Evolutionary conservation across 139 green algal genomes (phyloP), one percentile per base, ranked within the genome.

Genomic region (Asterochloris erici): DNA sequence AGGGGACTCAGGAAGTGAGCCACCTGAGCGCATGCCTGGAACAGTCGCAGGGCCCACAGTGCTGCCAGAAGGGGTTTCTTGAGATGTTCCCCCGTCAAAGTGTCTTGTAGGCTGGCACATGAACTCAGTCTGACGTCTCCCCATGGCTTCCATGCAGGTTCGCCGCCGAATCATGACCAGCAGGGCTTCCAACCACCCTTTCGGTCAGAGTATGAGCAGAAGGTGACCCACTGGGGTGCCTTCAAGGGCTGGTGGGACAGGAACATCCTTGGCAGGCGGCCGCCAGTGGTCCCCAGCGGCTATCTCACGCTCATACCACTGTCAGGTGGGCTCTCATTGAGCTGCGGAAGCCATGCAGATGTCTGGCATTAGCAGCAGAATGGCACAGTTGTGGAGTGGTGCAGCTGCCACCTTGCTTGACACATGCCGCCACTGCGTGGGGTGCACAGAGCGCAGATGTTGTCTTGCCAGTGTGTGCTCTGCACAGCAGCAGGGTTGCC

Each of bases 301-400:
- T 95, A 95, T 84, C 77, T 95, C 10, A 95, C 91, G 0, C 87
- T 95, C 15, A 94, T 95, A 15, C 91, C 91, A 0, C 77, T 95
- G 17, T 71, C 82, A 82, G 73, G 82, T 79, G 28, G 60, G 60
- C 66, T n/a, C 0, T 9, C 29, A 62, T 68, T 23, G 61, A 47
- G 60, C 66, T 24, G 62, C 26, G 6, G 68, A 47, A 61, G 38
- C 4, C 14, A 16, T 28, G 14, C 13, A 12, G 12, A 9, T 73
- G 14, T 15, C 62, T 79, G 10, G 68, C 54, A 24, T 21, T 66
- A 0, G 19, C 26, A 73, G 63, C 63, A 77, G 62, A 38, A n/a
- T 71, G 17, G 47, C 4, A 68, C n/a, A 15, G 28, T 15, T 66
- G 16, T 23, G 17, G 13, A 29, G 19, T 29, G 19, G 15, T 27